phyloP scores from a whole-genome alignment of 345 rosid genomes.

The Turnera subulata region DNA sequence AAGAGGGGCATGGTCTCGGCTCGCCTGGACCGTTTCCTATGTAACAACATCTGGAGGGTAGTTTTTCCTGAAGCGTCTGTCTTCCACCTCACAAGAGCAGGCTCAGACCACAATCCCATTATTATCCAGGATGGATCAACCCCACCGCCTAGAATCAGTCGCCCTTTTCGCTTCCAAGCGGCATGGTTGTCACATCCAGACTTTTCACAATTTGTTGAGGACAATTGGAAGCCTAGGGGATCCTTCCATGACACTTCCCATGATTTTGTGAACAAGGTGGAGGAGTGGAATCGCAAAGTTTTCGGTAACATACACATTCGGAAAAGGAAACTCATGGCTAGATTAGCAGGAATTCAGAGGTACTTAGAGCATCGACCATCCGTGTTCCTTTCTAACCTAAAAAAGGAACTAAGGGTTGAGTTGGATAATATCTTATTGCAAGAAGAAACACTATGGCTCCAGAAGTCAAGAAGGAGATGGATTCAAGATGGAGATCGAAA shows the following conservation, averaged over 20 bases:
- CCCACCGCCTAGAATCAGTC: fast-evolving
- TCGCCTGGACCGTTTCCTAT: background rate
- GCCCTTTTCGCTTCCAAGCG: background rate
- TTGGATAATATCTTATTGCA: background rate
- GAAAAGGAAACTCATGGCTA: fast-evolving
- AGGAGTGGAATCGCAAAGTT: background rate
- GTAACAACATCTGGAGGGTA: background rate
- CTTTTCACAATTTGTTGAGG: background rate
- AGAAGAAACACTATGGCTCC: background rate
- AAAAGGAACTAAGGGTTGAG: background rate
- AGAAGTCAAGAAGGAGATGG: background rate
- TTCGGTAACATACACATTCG: background rate
- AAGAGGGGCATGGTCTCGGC: background rate
- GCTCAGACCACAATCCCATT: background rate
- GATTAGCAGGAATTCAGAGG: background rate
- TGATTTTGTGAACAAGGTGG: fast-evolving
- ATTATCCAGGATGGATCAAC: background rate
- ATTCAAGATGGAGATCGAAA: background rate
- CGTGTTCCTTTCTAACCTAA: fast-evolving
- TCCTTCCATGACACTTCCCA: fast-evolving
- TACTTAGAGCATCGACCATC: background rate
- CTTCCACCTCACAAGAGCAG: background rate
- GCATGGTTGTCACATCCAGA: background rate
- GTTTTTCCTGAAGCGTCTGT: background rate
- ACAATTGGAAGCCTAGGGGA: background rate